These are phyloP conservation scores for Azolla pinnata DNA, from an alignment of 75 land plant genomes.

Conservation along the genomic window DNA sequence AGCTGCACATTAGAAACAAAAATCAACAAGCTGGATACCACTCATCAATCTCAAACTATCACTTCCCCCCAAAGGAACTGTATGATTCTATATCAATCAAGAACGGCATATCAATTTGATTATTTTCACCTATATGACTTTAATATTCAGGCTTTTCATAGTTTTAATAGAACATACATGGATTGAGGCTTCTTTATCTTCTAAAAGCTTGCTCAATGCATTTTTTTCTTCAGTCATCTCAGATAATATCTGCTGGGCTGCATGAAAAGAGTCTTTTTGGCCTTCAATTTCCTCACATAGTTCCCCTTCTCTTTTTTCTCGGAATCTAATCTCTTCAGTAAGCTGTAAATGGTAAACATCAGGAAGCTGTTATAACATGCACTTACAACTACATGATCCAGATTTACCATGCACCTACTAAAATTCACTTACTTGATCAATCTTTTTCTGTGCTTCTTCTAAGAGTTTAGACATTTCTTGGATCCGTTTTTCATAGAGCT, in stretches of 20 bases:
- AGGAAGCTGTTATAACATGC: too few relatives aligned
- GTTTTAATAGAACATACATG: neutral
- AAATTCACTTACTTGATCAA: conserved; percentile 47
- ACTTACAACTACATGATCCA: too few relatives aligned
- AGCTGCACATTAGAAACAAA: too few relatives aligned
- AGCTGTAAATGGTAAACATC: conserved; percentile 41
- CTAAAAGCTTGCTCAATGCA: conserved; percentile 29
- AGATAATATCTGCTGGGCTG: conserved; percentile 42
- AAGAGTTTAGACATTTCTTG: conserved; percentile 63
- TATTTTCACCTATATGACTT: too few relatives aligned
- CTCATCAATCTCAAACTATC: too few relatives aligned
- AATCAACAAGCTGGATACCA: too few relatives aligned
- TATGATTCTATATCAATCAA: too few relatives aligned
- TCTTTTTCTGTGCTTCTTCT: conserved; percentile 81
- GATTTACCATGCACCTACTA: too few relatives aligned
- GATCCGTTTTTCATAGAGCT: conserved; percentile 68
- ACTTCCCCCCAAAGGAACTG: too few relatives aligned
- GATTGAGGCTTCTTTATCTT: conserved; percentile 45
- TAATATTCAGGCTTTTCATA: too few relatives aligned
- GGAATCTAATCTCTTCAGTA: conserved; percentile 57
- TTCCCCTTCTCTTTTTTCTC: conserved; percentile 47
- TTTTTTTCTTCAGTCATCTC: conserved; percentile 55
- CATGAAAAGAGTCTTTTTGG: conserved; percentile 44
- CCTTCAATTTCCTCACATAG: conserved; percentile 70
- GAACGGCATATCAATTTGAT: too few relatives aligned